A percentile compares a stretch with the other conserved stretches of the same genome.
Conservation (phyloP, 148 eudicot genomes). For the Arbutus unedo region DNA sequence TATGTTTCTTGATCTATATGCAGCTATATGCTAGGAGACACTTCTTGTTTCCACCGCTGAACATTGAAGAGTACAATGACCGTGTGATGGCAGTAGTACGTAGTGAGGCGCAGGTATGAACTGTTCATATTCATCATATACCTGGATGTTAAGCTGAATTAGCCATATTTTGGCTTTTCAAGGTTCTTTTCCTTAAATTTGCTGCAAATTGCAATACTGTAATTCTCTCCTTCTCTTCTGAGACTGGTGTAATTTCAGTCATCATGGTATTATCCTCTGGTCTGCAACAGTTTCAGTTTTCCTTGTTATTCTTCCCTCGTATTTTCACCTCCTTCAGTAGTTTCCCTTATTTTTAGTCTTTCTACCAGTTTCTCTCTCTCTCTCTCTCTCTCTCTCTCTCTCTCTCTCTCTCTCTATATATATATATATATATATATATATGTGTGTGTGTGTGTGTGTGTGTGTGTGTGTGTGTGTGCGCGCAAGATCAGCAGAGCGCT, state of each 20-base stretch:
- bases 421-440: too few relatives aligned
- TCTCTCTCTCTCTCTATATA: background rate
- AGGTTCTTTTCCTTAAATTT: background rate
- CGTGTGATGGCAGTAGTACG: constrained; percentile 95
- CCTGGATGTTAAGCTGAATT: background rate
- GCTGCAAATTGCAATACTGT: background rate
- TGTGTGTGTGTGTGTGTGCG: too few relatives aligned
- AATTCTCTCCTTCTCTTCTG: background rate
- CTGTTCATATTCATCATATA: background rate
- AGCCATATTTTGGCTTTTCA: background rate
- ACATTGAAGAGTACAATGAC: constrained; percentile 86
- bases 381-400: background rate
- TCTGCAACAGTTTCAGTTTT: too few relatives aligned
- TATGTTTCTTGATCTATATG: constrained; percentile 18
- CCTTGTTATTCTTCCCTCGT: background rate
- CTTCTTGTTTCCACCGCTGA: constrained; percentile 84
- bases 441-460: too few relatives aligned
- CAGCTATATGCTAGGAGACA: constrained; percentile 97
- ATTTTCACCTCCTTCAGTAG: background rate
- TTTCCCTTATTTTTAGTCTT: background rate
- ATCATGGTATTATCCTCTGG: background rate
- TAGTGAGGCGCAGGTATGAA: constrained; percentile 84
- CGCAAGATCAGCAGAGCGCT: too few relatives aligned
- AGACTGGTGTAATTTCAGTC: background rate
- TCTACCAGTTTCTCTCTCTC: background rate